Evolutionary conservation across 805 yeast species (phyloP), one percentile per base, ranked within the genome.

Genomic region (Metschnikowia sp.): DNA sequence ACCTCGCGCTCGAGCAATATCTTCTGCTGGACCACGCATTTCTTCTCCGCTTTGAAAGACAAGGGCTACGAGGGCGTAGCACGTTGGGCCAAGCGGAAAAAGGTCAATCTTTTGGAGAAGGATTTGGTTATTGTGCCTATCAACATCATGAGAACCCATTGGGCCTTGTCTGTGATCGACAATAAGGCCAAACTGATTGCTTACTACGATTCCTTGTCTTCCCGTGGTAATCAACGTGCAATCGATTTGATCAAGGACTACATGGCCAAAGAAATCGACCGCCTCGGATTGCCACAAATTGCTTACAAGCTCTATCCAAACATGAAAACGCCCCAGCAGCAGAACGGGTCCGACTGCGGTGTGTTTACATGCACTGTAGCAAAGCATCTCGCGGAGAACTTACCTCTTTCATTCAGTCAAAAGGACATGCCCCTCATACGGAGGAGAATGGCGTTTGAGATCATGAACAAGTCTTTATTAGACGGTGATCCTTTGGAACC

Each of bases 301-400:
- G 51, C 52, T 1, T 72, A 69, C 45, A 40, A 54, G 15, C 52
- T 70, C 4, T 31, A 49, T 26, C 63, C 69, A 1, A 59, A 61
- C 36, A 44, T 58, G 33, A 56, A 61, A 22, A 63, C 91, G 37
- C 98, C 99, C 1, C 88, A 84, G 55, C 99, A 94, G 62, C 71
- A 75, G 28, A 94, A 94, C 61, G 97, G 97, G 0, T 88, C 63
- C 55, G 99, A 94, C 65, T 94, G 99, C 70, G 99, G 99, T 8
- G 96, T 92, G 2, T 94, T 91, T 60, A 79, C 95, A 2, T 86
- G 97, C 64, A 80, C 90, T 46, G 84, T 83, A 40, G 88, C 87
- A 1, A 77, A 81, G 40, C 83, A 76, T 39, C 57, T 88, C 36
- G 68, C 91, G 0, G 68, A 79, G 32, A 77, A 73, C 5, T 62